phyloP scores from a whole-genome alignment of 345 rosid genomes.

The Lumnitzera littorea region DNA sequence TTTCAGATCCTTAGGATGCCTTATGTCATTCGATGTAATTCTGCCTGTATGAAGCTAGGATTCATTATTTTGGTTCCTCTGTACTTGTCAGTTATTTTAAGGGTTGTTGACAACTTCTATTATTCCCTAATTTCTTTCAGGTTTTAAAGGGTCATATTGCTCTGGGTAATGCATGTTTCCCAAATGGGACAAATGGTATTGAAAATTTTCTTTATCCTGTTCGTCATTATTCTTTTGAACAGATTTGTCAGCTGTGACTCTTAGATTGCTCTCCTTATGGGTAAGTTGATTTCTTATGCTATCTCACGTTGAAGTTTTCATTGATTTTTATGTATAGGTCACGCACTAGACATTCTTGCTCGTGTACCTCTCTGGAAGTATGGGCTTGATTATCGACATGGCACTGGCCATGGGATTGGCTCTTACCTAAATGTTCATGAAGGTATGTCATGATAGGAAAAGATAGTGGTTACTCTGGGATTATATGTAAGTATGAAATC shows the following conservation, averaged over 20 bases:
- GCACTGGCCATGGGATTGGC: slow-evolving; percentile 98
- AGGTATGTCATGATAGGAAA: slow-evolving; percentile 39
- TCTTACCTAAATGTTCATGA: slow-evolving; percentile 95
- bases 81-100: no score
- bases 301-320: no score
- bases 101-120: no score
- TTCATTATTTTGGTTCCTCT: no score
- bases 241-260: neutral
- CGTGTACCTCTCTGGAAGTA: slow-evolving; percentile 80
- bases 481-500: no score
- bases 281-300: no score
- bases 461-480: neutral
- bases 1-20: no score
- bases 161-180: slow-evolving; percentile 78
- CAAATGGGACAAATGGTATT: slow-evolving; percentile 87
- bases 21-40: no score
- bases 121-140: slow-evolving; percentile 18
- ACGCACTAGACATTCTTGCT: slow-evolving; percentile 89
- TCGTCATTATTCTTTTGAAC: neutral
- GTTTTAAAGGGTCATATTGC: slow-evolving; percentile 94
- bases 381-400: slow-evolving; percentile 96
- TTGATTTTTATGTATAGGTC: slow-evolving; percentile 35
- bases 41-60: no score
- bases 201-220: slow-evolving; percentile 1
- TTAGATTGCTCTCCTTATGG: neutral